Conservation (phyloP, 2,329 filamentous ascomycete genomes). For the Capronia americana region DNA sequence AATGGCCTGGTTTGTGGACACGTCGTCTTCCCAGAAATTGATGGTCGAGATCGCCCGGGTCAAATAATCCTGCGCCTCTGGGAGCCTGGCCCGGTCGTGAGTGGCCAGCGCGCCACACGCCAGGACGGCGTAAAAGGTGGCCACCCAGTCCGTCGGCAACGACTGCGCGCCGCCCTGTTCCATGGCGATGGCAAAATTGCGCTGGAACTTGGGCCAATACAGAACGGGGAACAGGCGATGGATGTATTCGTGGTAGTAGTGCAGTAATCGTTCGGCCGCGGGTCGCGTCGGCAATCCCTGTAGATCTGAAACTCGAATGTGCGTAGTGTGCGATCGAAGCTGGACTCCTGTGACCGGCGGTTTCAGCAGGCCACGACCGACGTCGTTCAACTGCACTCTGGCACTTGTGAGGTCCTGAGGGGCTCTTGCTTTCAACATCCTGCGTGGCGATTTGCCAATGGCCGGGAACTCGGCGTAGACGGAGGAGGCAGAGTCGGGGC, state of each 20-base stretch:
- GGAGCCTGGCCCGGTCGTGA: constrained; percentile 49
- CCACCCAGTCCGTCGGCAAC: constrained; percentile 72
- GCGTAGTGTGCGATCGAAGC: constrained; percentile 47
- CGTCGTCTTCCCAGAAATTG: constrained; percentile 82
- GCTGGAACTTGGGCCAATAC: constrained; percentile 84
- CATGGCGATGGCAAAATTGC: constrained; percentile 79
- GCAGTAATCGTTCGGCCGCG: constrained; percentile 73
- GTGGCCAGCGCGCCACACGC: constrained; percentile 81
- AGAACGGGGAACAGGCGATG: constrained; percentile 84
- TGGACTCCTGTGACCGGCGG: constrained; percentile 60
- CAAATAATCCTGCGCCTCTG: constrained; percentile 68
- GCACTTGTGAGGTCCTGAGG: constrained; percentile 74
- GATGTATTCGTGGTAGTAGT: constrained; percentile 75
- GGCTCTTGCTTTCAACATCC: constrained; percentile 65
- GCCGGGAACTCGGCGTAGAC: constrained; percentile 65
- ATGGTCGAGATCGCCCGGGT: constrained; percentile 72
- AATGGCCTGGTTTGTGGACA: constrained; percentile 76
- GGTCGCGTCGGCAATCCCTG: constrained; percentile 74
- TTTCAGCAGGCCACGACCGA: constrained; percentile 80
- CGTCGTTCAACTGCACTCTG: constrained; percentile 72
- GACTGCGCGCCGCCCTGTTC: constrained; percentile 65
- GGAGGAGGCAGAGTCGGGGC: constrained; percentile 50
- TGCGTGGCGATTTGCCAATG: constrained; percentile 69
- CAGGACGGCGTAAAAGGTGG: constrained; percentile 81
- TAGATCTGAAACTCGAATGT: constrained; percentile 46